Base-by-base conservation (phyloP, 495 filamentous ascomycete species). In the Daldinia decipiens region DNA sequence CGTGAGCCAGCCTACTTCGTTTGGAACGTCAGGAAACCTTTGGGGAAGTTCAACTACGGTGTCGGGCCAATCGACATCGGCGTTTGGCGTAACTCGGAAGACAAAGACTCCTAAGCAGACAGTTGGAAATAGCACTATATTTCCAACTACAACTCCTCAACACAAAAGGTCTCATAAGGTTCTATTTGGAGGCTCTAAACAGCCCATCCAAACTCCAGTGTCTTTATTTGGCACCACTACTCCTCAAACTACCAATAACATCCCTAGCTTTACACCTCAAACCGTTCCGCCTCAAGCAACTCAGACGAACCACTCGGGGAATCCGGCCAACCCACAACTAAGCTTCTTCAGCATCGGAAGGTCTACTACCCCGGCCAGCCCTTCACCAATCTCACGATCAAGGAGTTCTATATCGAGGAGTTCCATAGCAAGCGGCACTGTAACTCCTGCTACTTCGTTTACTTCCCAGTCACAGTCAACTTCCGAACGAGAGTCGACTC, bases 371-470 rank as follows among this genome's bases (percentile, higher is more conserved):
- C 47, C 47, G 4, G n/a, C 53, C 2, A 68, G 51, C 27, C 60
- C 67, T 27, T 32, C 60, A 9, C 67, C 67, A n/a, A 24, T n/a
- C 17, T 47, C 60, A 13, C 67, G 54, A 12, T 45, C 54, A 36
- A 47, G 54, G 27, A 63, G 54, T 54, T 43, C 34, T 29, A 27
- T 47, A 47, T 47, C 38, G 34, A 36, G 32, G n/a, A 56, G 53
- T 15, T 34, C 53, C 12, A 7, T 19, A 31, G 12, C 26, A 56
- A 56, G 53, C 31, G 31, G 53, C 53, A 56, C 50, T 31, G 26
- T 53, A 1, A 53, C 43, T 2, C 7, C 29, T 11, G 61, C 34
- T 4, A 34, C 5, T 19, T 45, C 58, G 11, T 29, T 59, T 15
- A 19, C 45, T 15, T 53, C 62, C 2, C 58, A 31, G 6, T 24